These are phyloP conservation scores for Coemansia sp. DNA, from an alignment of 192 early-diverging fungal genomes.

Conservation along the genomic window DNA sequence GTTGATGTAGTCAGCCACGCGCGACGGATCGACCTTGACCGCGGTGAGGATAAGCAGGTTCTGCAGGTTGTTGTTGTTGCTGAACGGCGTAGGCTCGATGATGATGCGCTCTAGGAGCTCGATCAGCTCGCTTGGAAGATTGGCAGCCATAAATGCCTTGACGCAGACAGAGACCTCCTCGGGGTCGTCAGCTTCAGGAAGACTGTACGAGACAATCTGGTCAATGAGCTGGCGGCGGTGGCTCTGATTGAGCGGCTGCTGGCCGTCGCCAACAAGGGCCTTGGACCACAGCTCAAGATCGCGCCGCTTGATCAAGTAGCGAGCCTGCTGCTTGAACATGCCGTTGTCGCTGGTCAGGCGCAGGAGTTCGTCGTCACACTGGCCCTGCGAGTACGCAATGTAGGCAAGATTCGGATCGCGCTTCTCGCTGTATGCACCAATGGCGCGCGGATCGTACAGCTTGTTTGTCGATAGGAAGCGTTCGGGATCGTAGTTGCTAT, in stretches of 20 bases:
- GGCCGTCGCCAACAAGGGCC: constrained; percentile 68
- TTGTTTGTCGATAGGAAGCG: constrained; percentile 79
- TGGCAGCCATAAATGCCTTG: constrained; percentile 98
- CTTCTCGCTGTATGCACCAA: constrained; percentile 99
- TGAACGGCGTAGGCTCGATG: constrained; percentile 88
- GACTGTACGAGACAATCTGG: constrained; percentile 87
- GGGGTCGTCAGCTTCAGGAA: constrained; percentile 94
- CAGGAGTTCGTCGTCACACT: constrained; percentile 93
- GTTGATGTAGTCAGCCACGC: constrained; percentile 96
- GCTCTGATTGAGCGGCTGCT: constrained; percentile 67
- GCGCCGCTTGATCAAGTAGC: constrained; percentile 91
- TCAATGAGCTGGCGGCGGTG: constrained; percentile 91
- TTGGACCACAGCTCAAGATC: constrained; percentile 83
- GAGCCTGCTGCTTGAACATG: constrained; percentile 99
- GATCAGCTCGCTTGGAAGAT: constrained; percentile 94
- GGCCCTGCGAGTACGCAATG: constrained; percentile 92
- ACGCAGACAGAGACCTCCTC: constrained; percentile 98
- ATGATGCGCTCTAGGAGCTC: constrained; percentile 97
- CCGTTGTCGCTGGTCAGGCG: constrained; percentile 96
- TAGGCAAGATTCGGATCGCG: constrained; percentile 96
- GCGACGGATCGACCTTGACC: constrained; percentile 88
- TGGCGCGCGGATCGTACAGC: constrained; percentile 85
- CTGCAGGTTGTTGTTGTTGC: constrained; percentile 95
- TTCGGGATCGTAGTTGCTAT: constrained; percentile 99
- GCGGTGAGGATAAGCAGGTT: constrained; percentile 98